Base-by-base conservation (phyloP, 257 asterid species). In the Nicotiana otophora region DNA sequence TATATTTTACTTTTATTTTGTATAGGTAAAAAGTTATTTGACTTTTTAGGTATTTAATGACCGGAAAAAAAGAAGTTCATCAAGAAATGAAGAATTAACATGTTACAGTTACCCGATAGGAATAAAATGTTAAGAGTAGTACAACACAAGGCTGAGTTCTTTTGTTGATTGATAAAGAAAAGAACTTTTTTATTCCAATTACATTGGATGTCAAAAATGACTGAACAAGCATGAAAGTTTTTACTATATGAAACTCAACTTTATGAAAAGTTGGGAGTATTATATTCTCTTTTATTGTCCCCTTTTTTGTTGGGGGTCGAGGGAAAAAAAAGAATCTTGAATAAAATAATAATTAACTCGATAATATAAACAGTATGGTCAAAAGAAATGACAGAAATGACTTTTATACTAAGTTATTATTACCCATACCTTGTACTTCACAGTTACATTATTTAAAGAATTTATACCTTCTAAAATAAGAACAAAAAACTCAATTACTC, bases 261-360 rank as follows among this genome's bases (percentile, higher is more conserved):
- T 72, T 46, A 72, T 23, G 39, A 48, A 36, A 74, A 74, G 63
- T 26, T 23, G 26, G 78, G 53, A 16, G 8, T 26, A 74, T 48
- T 74, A 74, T 74, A 74, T 74, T 74, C 80, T 74, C 80, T 74
- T 74, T 51, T 48, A 20, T 51, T 74, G 80, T 46, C 46, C 17
- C 62, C 63, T 51, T 51, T 74, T 48, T 26, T 74, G 63, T 48
- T 74, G 42, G 80, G 80, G 46, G 26, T 48, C 15, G 80, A 26
- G 80, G 46, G 46, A 46, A 68, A 63, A 17, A 72, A 26, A 74
- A 51, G 80, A 74, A 74, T 74, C 80, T 74, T 26, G 5, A 74
- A 74, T 74, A 26, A 16, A 74, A 75, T 74, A 74, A 48, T 36
- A 74, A 74, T 36, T 15, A 48, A 46, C 42, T 74, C 2, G 4